These are phyloP conservation scores for Malassezia yamatoensis DNA, from an alignment of 1,284 basidiomycete species.

Conservation along the genomic window DNA sequence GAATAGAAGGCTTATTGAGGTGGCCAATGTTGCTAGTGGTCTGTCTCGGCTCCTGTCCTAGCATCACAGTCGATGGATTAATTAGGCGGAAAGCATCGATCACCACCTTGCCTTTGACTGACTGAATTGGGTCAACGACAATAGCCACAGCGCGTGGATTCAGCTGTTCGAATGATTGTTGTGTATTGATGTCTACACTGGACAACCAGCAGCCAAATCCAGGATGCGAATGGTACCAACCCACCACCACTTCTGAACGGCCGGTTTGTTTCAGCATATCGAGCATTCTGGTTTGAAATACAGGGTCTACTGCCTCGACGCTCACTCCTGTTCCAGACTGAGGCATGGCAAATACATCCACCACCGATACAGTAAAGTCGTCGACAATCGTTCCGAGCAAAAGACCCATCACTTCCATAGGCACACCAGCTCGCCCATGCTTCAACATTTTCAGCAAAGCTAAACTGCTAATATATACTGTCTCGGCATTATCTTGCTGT, in stretches of 20 bases:
- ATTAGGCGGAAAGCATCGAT: constrained; percentile 89
- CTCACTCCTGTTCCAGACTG: constrained; percentile 97
- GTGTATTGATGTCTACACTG: constrained; percentile 97
- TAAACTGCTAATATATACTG: constrained; percentile 45
- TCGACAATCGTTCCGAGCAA: constrained; percentile 99
- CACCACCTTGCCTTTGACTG: constrained; percentile 80
- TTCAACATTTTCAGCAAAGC: constrained; percentile 76
- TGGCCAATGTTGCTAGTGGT: constrained; percentile 98
- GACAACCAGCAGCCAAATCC: constrained; percentile 99
- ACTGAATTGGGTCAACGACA: constrained; percentile 97
- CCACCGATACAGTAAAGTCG: constrained; percentile 74
- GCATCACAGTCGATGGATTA: constrained; percentile 52
- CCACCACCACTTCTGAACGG: constrained; percentile 93
- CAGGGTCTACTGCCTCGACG: constrained; percentile 97
- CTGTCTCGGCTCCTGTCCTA: constrained; percentile 80
- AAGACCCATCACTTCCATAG: constrained; percentile 99
- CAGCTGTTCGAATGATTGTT: constrained; percentile 94
- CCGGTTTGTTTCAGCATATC: constrained; percentile 99
- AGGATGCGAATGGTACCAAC: constrained; percentile 99
- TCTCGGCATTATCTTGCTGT: constrained; percentile 50
- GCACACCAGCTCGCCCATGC: constrained; percentile 94
- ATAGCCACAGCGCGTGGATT: constrained; percentile 91
- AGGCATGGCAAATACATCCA: constrained; percentile 99
- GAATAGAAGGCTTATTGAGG: constrained; percentile 96
- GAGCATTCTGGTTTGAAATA: constrained; percentile 97